Conservation (phyloP, 1,139 yeast species). For the Taphrina deformans region DNA sequence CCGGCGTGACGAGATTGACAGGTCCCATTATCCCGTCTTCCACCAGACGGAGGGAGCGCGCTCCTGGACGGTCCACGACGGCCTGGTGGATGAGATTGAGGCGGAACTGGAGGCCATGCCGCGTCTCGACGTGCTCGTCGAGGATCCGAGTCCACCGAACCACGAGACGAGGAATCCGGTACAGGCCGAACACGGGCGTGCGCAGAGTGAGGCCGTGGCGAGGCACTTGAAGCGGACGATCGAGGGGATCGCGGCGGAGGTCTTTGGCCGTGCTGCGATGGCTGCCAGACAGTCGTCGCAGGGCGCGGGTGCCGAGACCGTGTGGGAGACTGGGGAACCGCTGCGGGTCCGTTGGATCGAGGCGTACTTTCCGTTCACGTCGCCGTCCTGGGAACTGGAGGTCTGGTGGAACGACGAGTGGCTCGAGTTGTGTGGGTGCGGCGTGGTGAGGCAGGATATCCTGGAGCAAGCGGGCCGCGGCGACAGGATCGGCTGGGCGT, state of each 20-base stretch:
- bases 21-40: constrained; percentile 95
- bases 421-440: constrained; percentile 97
- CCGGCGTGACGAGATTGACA: constrained; percentile 90
- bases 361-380: constrained; percentile 97
- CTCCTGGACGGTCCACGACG: constrained; percentile 63
- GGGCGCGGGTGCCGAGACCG: constrained; percentile 58
- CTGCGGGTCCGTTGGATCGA: constrained; percentile 91
- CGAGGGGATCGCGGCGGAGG: constrained; percentile 77
- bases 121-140: constrained; percentile 64
- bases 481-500: constrained; percentile 87
- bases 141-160: constrained; percentile 65
- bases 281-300: constrained; percentile 64
- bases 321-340: constrained; percentile 50
- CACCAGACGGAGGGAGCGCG: constrained; percentile 98
- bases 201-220: constrained; percentile 67
- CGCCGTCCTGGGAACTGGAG: constrained; percentile 98
- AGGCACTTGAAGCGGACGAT: constrained; percentile 80
- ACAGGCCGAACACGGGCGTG: constrained; percentile 69
- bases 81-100: constrained; percentile 48
- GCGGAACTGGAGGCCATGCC: constrained; percentile 29
- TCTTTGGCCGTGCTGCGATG: constrained; percentile 70
- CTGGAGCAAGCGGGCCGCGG: constrained; percentile 62
- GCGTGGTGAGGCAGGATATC: constrained; percentile 79
- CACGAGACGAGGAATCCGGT: constrained; percentile 68
- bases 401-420: constrained; percentile 99